Conservation (phyloP, 257 asterid genomes). For the Salvia hispanica region DNA sequence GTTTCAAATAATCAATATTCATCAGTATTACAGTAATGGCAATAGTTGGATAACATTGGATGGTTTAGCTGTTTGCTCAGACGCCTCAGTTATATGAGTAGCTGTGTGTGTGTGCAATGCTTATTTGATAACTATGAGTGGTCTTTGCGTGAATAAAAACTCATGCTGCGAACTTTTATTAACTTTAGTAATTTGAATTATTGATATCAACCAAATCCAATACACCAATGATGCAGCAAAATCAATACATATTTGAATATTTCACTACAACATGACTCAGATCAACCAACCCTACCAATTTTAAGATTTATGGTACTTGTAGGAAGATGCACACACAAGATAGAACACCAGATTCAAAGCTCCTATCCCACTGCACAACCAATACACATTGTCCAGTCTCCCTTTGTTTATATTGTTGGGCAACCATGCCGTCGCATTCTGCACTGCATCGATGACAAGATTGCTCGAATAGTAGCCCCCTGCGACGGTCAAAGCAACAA, state of each 20-base stretch:
- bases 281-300: background rate
- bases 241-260: too few species aligned
- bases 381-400: constrained; percentile 63
- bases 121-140: background rate
- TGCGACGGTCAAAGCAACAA: constrained; percentile 50
- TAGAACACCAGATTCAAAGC: constrained; percentile 47
- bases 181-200: too few species aligned
- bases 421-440: constrained; percentile 52
- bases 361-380: constrained; percentile 57
- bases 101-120: background rate
- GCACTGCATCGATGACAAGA: constrained; percentile 40
- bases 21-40: background rate
- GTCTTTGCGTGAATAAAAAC: background rate
- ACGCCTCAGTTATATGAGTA: background rate
- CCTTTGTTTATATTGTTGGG: constrained; percentile 64
- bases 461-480: constrained; percentile 49
- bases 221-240: background rate
- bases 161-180: too few species aligned
- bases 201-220: background rate
- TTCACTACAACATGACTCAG: too few species aligned
- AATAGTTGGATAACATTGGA: background rate
- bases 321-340: constrained; percentile 42
- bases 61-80: background rate
- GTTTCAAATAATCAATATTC: background rate
- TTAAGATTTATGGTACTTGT: constrained; percentile 36